phyloP scores from a whole-genome alignment of 768 basidiomycete genomes.

The Kwoniella dendrophila region DNA sequence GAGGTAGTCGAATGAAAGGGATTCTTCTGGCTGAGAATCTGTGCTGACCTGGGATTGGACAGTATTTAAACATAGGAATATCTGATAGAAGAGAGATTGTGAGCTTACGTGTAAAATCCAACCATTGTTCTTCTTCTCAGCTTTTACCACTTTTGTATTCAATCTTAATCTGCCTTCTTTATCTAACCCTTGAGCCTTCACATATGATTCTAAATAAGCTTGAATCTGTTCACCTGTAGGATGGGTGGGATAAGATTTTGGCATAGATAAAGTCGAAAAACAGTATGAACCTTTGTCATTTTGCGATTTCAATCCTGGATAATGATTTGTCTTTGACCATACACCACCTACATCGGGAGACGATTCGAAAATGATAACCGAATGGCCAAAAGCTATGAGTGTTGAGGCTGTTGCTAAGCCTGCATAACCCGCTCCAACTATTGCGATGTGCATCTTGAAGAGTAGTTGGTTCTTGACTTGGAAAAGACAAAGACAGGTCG shows the following conservation, averaged over 20 bases:
- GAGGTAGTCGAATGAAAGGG: constrained; percentile 7
- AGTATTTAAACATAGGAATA: too few species aligned
- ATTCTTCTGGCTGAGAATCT: too few species aligned
- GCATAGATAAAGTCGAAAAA: constrained; percentile 9
- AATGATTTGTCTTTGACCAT: constrained; percentile 9
- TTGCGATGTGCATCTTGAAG: constrained; percentile 5
- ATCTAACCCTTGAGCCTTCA: constrained; percentile 1
- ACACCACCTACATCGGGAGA: constrained; percentile 7
- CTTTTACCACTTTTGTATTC: constrained; percentile 7
- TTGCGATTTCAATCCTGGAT: constrained; percentile 5
- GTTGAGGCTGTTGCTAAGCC: constrained; percentile 5
- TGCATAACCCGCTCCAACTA: constrained; percentile 5
- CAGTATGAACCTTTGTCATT: constrained; percentile 2
- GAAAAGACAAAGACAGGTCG: too few species aligned
- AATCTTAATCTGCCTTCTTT: constrained; percentile 5
- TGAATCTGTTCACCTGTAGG: constrained; percentile 5
- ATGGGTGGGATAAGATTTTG: constrained; percentile 1
- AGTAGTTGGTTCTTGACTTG: too few species aligned
- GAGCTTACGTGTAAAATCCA: constrained; percentile 1
- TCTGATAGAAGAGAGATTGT: not conserved
- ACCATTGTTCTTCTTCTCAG: not conserved
- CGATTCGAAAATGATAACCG: constrained; percentile 6
- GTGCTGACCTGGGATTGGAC: too few species aligned
- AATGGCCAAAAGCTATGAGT: constrained; percentile 2
- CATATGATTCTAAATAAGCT: constrained; percentile 9